Evolutionary conservation across 139 green algal genomes (phyloP).

Genomic region (Tetratostichococcus sp.): DNA sequence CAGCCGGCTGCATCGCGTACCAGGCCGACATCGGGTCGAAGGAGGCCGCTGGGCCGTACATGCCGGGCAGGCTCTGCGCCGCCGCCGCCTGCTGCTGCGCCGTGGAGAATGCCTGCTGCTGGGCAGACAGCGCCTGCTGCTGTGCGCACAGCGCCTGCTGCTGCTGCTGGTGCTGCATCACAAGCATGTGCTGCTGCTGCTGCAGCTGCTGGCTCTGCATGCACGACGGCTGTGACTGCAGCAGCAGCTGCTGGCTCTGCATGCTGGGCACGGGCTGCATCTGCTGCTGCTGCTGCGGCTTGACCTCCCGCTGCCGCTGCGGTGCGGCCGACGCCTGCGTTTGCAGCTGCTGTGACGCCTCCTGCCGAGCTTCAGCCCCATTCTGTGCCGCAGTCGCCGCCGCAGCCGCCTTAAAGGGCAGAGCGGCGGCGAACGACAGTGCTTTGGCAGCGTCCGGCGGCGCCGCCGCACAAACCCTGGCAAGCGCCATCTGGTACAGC

Average conservation of each 20-base stretch:
- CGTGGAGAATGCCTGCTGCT: neutral
- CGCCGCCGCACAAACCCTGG: neutral
- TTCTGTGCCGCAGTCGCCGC: neutral
- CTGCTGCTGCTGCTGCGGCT: neutral
- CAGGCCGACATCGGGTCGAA: neutral
- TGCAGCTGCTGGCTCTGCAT: neutral
- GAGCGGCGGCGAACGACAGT: neutral
- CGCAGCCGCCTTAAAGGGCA: no score
- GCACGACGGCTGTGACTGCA: neutral
- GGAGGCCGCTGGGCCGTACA: neutral
- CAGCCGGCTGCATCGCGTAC: neutral
- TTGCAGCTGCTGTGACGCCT: neutral
- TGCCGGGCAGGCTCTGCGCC: neutral
- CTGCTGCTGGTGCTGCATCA: constrained; percentile 1
- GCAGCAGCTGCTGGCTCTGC: neutral
- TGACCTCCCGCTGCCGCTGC: neutral
- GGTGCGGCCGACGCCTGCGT: no score
- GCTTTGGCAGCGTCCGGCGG: neutral
- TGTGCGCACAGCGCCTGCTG: no score
- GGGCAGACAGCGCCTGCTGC: neutral
- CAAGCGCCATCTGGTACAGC: neutral
- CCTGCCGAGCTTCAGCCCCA: no score
- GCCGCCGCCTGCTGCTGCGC: neutral
- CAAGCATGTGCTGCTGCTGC: neutral
- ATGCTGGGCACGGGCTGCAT: neutral